These are phyloP conservation scores for Cyberlindnera galapagoensis DNA, from an alignment of 805 yeast species.

Conservation along the genomic window DNA sequence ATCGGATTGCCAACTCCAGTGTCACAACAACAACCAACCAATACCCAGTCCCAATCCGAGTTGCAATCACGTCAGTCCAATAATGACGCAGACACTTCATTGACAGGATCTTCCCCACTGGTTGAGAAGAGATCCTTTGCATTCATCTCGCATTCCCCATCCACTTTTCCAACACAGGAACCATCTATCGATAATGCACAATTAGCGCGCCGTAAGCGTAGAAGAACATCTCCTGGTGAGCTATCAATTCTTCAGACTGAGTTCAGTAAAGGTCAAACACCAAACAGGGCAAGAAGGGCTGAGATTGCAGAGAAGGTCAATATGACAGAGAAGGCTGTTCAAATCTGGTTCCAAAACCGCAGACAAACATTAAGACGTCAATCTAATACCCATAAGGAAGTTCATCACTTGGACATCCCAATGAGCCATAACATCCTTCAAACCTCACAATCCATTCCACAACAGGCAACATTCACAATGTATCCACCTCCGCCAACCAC, in stretches of 20 bases:
- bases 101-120: constrained; percentile 12
- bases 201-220: constrained; percentile 86
- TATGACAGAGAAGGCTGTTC: constrained; percentile 97
- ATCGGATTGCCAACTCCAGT: constrained; percentile 7
- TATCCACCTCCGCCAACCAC: neutral
- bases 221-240: constrained; percentile 91
- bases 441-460: constrained; percentile 7
- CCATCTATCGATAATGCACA: constrained; percentile 88
- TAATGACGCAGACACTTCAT: neutral
- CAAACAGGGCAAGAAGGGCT: constrained; percentile 67
- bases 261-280: constrained; percentile 72
- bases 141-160: constrained; percentile 88
- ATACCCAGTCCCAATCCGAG: neutral
- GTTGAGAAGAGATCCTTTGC: constrained; percentile 50
- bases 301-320: constrained; percentile 75
- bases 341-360: constrained; percentile 96
- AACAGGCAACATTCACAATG: constrained; percentile 3
- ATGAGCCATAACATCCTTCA: neutral
- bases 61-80: neutral
- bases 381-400: constrained; percentile 25
- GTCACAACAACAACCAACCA: too few species aligned
- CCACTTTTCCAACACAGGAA: constrained; percentile 77
- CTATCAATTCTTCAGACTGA: constrained; percentile 74
- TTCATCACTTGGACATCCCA: constrained; percentile 23
- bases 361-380: constrained; percentile 73